Evolutionary conservation across 768 basidiomycete genomes (phyloP).

Genomic region (Lentinus brumalis): DNA sequence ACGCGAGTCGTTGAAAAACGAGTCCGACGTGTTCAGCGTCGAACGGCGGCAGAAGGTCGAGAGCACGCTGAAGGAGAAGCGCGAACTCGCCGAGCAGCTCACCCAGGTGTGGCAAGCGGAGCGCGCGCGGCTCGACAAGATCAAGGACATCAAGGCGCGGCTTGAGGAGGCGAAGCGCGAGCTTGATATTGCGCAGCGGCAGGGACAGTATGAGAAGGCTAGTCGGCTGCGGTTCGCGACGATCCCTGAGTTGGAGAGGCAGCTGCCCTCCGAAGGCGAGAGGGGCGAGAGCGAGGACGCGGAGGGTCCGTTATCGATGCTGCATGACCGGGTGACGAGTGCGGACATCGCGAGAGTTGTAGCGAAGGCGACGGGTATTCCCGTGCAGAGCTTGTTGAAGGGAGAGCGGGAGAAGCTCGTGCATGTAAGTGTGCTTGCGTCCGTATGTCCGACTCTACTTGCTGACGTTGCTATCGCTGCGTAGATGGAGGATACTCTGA

Average conservation of each 20-base stretch:
- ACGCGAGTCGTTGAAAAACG: conserved; percentile 85
- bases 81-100: conserved; percentile 61
- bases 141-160: conserved; percentile 71
- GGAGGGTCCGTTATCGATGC: conserved; percentile 58
- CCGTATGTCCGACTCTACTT: neutral
- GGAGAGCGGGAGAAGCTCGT: conserved; percentile 90
- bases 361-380: conserved; percentile 87
- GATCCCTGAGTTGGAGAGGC: conserved; percentile 78
- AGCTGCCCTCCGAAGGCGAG: conserved; percentile 58
- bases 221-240: conserved; percentile 81
- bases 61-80: conserved; percentile 57
- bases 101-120: conserved; percentile 77
- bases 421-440: conserved; percentile 54
- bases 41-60: conserved; percentile 74
- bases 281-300: conserved; percentile 47
- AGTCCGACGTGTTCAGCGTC: conserved; percentile 80
- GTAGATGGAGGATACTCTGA: conserved; percentile 86
- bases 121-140: conserved; percentile 64
- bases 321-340: conserved; percentile 87
- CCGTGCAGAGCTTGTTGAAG: conserved; percentile 84
- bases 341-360: conserved; percentile 88
- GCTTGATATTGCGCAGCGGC: conserved; percentile 85
- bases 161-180: conserved; percentile 85
- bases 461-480: neutral
- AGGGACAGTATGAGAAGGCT: conserved; percentile 84